These are phyloP conservation scores for Phoma sp. DNA, from an alignment of 2,329 filamentous ascomycete species.

Conservation along the genomic window DNA sequence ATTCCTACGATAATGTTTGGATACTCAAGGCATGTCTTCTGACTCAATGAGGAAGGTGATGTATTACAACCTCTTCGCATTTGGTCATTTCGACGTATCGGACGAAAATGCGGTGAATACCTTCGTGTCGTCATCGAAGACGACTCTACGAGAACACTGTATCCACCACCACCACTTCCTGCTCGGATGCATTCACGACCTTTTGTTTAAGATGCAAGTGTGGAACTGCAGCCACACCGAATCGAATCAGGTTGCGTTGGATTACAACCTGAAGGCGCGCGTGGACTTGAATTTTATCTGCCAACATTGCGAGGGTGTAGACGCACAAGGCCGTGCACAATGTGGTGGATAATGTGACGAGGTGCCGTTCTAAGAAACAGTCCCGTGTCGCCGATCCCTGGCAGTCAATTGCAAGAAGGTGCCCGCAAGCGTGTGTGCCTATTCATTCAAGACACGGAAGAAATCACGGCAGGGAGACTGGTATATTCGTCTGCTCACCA, in stretches of 20 bases:
- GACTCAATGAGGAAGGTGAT: conserved; percentile 13
- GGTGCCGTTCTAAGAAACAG: neutral
- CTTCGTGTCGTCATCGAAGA: conserved; percentile 20
- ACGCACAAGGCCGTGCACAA: neutral
- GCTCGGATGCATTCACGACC: neutral
- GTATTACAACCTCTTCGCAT: conserved; percentile 19
- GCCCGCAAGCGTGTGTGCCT: too few species aligned
- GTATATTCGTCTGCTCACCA: neutral
- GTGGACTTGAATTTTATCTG: neutral
- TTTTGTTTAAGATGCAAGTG: neutral
- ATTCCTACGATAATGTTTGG: conserved; percentile 26
- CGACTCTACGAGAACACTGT: conserved; percentile 20
- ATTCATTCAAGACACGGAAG: too few species aligned
- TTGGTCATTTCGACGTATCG: conserved; percentile 5
- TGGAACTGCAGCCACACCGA: neutral
- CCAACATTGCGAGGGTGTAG: neutral
- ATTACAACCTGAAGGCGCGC: neutral
- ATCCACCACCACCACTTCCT: neutral
- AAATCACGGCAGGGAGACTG: neutral
- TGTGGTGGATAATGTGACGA: neutral
- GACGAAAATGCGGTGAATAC: conserved; percentile 22
- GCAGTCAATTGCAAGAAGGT: too few species aligned
- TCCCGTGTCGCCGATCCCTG: too few species aligned
- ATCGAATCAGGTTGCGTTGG: neutral
- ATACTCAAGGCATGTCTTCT: conserved; percentile 6